Percentiles rank a stretch among this genome's conserved stretches.
These are phyloP conservation scores for Crotalaria pallida DNA, from an alignment of 306 rosid species.

Conservation along the genomic window DNA sequence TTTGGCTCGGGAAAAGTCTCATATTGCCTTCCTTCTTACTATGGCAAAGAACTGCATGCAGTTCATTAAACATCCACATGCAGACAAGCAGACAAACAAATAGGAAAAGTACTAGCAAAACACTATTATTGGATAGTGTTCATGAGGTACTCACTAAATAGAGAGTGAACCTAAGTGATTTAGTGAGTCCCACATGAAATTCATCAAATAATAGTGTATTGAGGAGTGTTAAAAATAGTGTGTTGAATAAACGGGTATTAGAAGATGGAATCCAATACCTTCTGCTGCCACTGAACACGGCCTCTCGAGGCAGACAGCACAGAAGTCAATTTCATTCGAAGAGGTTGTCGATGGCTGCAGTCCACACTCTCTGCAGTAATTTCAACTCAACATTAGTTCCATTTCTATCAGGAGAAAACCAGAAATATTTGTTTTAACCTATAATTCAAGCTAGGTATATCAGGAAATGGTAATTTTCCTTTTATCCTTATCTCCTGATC, in stretches of 20 bases:
- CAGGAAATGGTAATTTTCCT: constrained; percentile 8
- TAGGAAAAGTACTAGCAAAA: too few species aligned
- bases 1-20: background rate
- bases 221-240: too few species aligned
- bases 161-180: too few species aligned
- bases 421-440: background rate
- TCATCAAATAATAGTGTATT: too few species aligned
- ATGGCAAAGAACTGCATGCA: constrained; percentile 1
- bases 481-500: background rate
- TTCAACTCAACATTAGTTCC: constrained; percentile 20
- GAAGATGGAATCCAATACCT: constrained; percentile 43
- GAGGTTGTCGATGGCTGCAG: constrained; percentile 54
- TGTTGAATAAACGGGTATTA: background rate
- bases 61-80: constrained; percentile 5
- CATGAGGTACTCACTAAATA: too few species aligned
- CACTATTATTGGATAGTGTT: too few species aligned
- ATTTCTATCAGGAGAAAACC: constrained; percentile 8
- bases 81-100: background rate
- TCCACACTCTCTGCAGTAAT: constrained; percentile 75
- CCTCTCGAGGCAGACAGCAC: constrained; percentile 96
- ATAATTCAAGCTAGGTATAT: background rate
- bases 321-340: constrained; percentile 56
- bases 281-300: constrained; percentile 84
- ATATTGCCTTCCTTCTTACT: background rate
- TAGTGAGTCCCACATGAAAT: too few species aligned